Base-by-base conservation (phyloP, 306 rosid species). In the Alnus rubra region DNA sequence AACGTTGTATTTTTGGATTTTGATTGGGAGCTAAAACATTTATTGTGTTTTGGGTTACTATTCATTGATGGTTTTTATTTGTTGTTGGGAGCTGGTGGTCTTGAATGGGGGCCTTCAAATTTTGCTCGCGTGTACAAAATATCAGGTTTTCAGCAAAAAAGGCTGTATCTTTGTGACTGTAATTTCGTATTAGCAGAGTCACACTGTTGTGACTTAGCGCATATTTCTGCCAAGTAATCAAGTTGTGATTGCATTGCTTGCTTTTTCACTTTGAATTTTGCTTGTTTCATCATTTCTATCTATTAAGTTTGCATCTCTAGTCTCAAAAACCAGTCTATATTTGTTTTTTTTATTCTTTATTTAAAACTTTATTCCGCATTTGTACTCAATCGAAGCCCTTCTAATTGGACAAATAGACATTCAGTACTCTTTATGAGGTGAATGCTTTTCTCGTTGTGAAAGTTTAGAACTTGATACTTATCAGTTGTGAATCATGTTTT, bases 1-100 rank as follows among this genome's bases (percentile, higher is more conserved):
- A 4, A 65, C 56, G 28, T 71, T 10, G 48, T 37, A 78, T 65
- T 78, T 49, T 56, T 60, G 72, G 58, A 49, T 60, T 30, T 60
- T 59, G 53, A 48, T 14, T 7, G 74, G 54, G 64, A 45, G 58
- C 56, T 47, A 62, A 50, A n/a, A 58, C n/a, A n/a, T 71, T 42
- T n/a, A 67, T 15, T n/a, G 4, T 15, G 15, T 45, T 9, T 65
- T 16, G 28, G 7, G 23, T 39, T 37, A 65, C 16, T 37, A 3
- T 65, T 65, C 37, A 35, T 35, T 65, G 28, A 65, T 39, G 28
- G 28, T 23, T 23, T 23, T 59, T 37, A 8, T 37, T 15, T 65
- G 11, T 42, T 37, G 13, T 65, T 37, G 48, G 71, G 49, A 59
- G 65, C 14, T 58, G 37, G 6, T 58, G 14, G 12, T 23, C 33